phyloP scores from a whole-genome alignment of 345 rosid genomes.

The Stellera chamaejasme region DNA sequence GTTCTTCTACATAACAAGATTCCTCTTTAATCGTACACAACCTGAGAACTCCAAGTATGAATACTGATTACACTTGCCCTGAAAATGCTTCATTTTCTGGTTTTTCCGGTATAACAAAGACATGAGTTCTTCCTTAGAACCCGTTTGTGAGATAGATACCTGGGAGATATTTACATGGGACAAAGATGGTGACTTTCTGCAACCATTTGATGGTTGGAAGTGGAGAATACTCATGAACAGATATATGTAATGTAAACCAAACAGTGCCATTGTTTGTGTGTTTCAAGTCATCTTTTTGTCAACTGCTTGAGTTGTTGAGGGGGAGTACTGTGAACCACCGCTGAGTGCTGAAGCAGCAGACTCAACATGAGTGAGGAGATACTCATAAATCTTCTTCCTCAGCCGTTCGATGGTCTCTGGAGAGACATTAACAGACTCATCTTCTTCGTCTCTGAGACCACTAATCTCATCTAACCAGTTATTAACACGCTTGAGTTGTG shows the following conservation, averaged over 20 bases:
- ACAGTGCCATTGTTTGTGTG: neutral
- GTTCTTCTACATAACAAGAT: too few species aligned
- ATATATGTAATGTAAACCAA: neutral
- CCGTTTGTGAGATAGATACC: too few species aligned
- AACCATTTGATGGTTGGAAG: too few species aligned
- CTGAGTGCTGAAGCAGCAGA: conserved; percentile 85
- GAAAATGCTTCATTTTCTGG: too few species aligned
- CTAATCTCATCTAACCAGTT: conserved; percentile 79
- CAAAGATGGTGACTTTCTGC: too few species aligned
- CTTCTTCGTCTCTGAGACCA: conserved; percentile 37
- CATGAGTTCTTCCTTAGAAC: too few species aligned
- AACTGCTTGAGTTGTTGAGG: conserved; percentile 26
- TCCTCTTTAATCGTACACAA: too few species aligned
- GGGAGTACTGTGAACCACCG: conserved; percentile 36
- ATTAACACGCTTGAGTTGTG: conserved; percentile 80
- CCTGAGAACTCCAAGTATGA: too few species aligned
- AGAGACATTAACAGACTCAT: conserved; percentile 29
- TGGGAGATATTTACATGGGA: too few species aligned
- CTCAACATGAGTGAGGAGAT: conserved; percentile 75
- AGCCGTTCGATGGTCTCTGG: conserved; percentile 53
- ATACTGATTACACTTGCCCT: too few species aligned
- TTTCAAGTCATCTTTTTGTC: conserved; percentile 40
- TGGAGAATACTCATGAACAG: too few species aligned
- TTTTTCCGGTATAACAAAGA: too few species aligned
- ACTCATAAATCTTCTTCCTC: conserved; percentile 73